A percentile compares a stretch with the other conserved stretches of the same genome.
phyloP scores from a whole-genome alignment of 2,329 filamentous ascomycete species.

The Lasiodiplodia citricola region DNA sequence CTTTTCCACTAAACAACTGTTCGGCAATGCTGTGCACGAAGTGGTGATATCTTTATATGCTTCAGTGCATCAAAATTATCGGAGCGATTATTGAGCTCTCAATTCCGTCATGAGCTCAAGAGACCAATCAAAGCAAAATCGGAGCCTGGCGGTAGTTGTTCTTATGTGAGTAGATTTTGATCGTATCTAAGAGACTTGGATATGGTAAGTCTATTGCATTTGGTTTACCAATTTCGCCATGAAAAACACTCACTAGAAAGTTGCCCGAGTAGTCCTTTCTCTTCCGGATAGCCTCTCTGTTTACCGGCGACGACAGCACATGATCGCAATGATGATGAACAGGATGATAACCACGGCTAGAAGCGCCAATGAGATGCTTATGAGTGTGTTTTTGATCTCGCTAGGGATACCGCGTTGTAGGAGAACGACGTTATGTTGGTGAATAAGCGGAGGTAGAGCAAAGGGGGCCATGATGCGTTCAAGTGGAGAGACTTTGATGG shows the following conservation, averaged over 20 bases:
- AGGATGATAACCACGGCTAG: background rate
- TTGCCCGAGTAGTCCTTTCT: background rate
- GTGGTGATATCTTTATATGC: background rate
- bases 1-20: background rate
- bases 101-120: background rate
- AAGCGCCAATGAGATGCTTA: constrained; percentile 4
- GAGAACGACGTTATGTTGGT: background rate
- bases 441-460: background rate
- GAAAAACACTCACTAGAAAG: background rate
- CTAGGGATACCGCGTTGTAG: background rate
- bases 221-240: background rate
- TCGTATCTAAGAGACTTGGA: background rate
- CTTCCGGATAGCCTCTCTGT: background rate
- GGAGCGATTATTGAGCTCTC: background rate
- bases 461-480: background rate
- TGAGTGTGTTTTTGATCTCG: background rate
- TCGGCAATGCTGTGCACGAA: background rate
- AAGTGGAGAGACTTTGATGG: background rate
- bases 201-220: background rate
- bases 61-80: background rate
- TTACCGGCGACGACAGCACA: constrained; percentile 2
- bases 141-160: too few relatives aligned
- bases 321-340: background rate
- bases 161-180: too few relatives aligned
- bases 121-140: too few relatives aligned